Base-by-base conservation (phyloP, 345 rosid species). In the Gossypioides kirkii region DNA sequence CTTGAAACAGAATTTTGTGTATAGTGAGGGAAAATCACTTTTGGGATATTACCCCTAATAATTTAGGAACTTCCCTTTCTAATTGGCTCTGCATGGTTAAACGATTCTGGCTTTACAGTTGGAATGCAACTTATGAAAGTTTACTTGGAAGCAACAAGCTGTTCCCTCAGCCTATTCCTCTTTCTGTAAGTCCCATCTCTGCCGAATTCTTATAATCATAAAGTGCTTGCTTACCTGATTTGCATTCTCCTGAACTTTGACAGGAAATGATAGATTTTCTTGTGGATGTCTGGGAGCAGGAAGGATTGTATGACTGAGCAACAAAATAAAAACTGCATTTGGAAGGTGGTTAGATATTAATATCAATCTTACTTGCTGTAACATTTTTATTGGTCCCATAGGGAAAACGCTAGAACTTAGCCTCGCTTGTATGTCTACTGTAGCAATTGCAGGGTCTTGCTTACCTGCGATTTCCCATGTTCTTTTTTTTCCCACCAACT, bases 191-290 rank as follows among this genome's bases (percentile, higher is more conserved):
- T 61, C 43, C 32, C 62, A n/a, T 12, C 63, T 22, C 45, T 25
- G 43, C 58, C 45, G 10, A 16, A 43, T 45, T 72, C 42, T 10
- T 58, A 62, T 2, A 18, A 62, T 60, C 36, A 50, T 38, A 50
- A 62, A 50, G 11, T 47, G 9, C 2, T 3, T 54, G 36, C 13
- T 43, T 38, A 53, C 17, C 56, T 50, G 9, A 71, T 73, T 50
- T 32, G 5, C 0, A 8, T 16, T 53, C 74, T 77, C 43, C 4
- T 69, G 50, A 47, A 69, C 64, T 45, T 32, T 73, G 73, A 28
- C 88, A 93, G 98, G 98, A 91, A 83, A 93, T 93, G 98, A 91
- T 89, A 46, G 96, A 91, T 81, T 93, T 91, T 84, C 92, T 93
- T 13, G 97, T 93, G 69, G 95, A 91, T 83, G 46, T 83, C 32